Base-by-base conservation (phyloP, 2,329 filamentous ascomycete genomes). In the Lachnum nothofagi region DNA sequence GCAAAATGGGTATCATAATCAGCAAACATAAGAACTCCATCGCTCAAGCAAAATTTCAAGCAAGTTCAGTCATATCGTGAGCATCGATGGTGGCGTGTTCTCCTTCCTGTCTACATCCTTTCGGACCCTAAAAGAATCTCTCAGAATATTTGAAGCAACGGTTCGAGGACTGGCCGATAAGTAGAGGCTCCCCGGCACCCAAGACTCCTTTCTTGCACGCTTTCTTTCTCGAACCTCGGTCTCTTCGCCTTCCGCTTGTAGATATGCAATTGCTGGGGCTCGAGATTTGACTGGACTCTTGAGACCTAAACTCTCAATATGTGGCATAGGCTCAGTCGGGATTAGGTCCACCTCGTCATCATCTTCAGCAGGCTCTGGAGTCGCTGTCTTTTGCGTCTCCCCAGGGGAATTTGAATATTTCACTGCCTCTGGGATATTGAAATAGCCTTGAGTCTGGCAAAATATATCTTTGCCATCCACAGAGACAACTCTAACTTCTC, bases 91-190 rank as follows among this genome's bases (percentile, higher is more conserved):
- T 16, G 16, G 8, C 41, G 31, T 25, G 23, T 10, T 31, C 23
- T 35, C 9, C 17, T 22, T 16, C 19, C 34, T 16, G n/a, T 46
- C 25, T 17, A 17, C 38, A 35, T 44, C 23, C n/a, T 47, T 44
- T 44, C 3, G 38, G 46, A 9, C 50, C 48, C 20, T 38, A 44
- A 14, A 46, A 44, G 5, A 24, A 42, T n/a, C 50, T 55, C 3
- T 50, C 49, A 22, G 44, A 48, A 27, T 41, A 41, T 42, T 49
- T n/a, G n/a, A n/a, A n/a, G n/a, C n/a, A n/a, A n/a, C n/a, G n/a
- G n/a, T n/a, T n/a, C n/a, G n/a, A n/a, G n/a, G n/a, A n/a, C n/a
- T n/a, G n/a, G n/a, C n/a, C n/a, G n/a, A n/a, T n/a, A 52, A 31
- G 19, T 14, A 37, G 22, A 37, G 47, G 14, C 52, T 46, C 34